phyloP scores from a whole-genome alignment of 805 yeast species.

The Candida boleticola region DNA sequence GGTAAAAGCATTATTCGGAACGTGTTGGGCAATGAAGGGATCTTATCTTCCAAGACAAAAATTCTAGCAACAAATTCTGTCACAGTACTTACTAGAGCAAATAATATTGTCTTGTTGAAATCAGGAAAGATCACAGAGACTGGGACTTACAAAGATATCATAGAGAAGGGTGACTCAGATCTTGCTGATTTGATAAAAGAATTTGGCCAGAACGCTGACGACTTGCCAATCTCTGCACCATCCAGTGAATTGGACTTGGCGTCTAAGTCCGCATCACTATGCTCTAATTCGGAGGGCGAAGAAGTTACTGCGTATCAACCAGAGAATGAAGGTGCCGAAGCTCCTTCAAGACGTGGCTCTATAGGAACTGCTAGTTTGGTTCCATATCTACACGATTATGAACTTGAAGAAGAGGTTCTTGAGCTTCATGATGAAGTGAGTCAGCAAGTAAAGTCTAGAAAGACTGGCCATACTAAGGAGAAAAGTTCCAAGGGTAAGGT shows the following conservation, averaged over 20 bases:
- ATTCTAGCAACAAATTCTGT: slow-evolving; percentile 41
- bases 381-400: neutral
- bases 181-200: slow-evolving; percentile 31
- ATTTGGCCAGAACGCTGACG: slow-evolving; percentile 18
- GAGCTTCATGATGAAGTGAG: slow-evolving; percentile 17
- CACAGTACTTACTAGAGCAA: slow-evolving; percentile 31
- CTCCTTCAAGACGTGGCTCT: neutral
- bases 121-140: slow-evolving; percentile 31
- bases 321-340: neutral
- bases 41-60: slow-evolving; percentile 32
- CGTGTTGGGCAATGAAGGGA: slow-evolving; percentile 30
- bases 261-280: slow-evolving; percentile 14
- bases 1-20: slow-evolving; percentile 32
- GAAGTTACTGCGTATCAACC: neutral
- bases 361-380: neutral
- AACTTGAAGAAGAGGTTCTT: neutral
- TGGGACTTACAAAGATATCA: slow-evolving; percentile 50
- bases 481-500: slow-evolving; percentile 28
- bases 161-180: slow-evolving; percentile 32
- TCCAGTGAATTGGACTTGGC: neutral
- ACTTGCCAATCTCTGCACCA: neutral
- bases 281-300: neutral
- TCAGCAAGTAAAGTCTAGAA: slow-evolving; percentile 7
- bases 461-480: slow-evolving; percentile 29
- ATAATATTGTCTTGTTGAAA: slow-evolving; percentile 29